A percentile compares a stretch with the other conserved stretches of the same genome.
Conservation (phyloP, 2,329 filamentous ascomycete genomes). For the Ploettnerulaceae sp. region DNA sequence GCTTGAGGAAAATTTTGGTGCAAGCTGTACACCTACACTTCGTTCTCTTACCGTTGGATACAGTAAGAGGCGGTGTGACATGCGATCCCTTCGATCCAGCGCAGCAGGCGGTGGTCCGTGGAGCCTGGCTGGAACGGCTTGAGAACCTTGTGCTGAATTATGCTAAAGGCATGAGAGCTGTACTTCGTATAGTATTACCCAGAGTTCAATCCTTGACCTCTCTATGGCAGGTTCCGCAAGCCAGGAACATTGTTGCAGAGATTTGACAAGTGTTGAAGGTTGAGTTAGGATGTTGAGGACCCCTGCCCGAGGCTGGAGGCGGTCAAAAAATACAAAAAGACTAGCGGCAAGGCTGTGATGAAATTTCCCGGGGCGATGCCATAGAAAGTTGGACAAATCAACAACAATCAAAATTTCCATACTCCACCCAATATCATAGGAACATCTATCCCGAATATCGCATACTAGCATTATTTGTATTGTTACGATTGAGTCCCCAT, state of each 20-base stretch:
- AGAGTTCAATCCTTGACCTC: slow-evolving; percentile 1
- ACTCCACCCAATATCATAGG: too few relatives aligned
- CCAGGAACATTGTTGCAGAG: slow-evolving; percentile 1
- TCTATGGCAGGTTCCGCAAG: not conserved
- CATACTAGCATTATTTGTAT: not conserved
- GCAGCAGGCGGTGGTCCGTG: slow-evolving; percentile 6
- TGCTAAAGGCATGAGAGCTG: not conserved
- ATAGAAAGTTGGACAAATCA: not conserved
- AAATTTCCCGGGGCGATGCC: not conserved
- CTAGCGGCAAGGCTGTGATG: slow-evolving; percentile 6
- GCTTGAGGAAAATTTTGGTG: not conserved
- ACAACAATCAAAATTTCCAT: not conserved
- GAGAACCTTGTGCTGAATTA: slow-evolving; percentile 1
- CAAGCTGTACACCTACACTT: slow-evolving; percentile 7
- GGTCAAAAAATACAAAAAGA: slow-evolving; percentile 2
- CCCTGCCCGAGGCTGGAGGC: not conserved
- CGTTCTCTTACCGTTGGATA: slow-evolving; percentile 1
- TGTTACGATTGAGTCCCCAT: not conserved
- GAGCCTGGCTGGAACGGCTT: not conserved
- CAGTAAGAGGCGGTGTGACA: slow-evolving; percentile 15
- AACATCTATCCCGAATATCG: not conserved
- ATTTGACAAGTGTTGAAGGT: not conserved
- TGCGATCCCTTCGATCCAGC: too few relatives aligned
- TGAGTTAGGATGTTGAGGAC: not conserved
- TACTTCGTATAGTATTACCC: not conserved